A percentile compares a stretch with the other conserved stretches of the same genome.
phyloP scores from a whole-genome alignment of 2,329 filamentous ascomycete species.

The Neopestalotiopsis clavispora region DNA sequence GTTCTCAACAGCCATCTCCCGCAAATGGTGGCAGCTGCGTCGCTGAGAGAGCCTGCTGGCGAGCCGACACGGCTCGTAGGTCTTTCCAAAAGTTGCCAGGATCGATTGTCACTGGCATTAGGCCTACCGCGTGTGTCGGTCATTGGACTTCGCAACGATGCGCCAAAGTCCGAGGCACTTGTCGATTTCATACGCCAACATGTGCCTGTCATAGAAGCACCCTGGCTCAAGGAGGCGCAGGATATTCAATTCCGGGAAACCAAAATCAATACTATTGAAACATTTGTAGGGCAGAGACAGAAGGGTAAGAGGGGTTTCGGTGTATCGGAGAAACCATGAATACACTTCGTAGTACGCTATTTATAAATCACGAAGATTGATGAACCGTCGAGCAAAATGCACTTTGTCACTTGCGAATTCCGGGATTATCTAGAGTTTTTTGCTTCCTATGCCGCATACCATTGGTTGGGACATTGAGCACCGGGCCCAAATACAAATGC shows the following conservation, averaged over 20 bases:
- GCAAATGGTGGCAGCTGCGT: constrained; percentile 57
- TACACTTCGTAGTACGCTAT: neutral
- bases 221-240: constrained; percentile 59
- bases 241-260: constrained; percentile 47
- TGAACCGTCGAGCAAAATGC: too few relatives aligned
- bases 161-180: constrained; percentile 62
- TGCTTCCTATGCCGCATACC: too few relatives aligned
- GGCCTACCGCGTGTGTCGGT: constrained; percentile 69
- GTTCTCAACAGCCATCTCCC: constrained; percentile 66
- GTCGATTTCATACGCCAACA: constrained; percentile 58
- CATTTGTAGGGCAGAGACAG: constrained; percentile 36
- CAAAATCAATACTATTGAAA: constrained; percentile 52
- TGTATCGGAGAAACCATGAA: neutral
- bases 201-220: constrained; percentile 56
- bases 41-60: constrained; percentile 42
- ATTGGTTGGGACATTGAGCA: too few relatives aligned
- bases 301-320: neutral
- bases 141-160: constrained; percentile 61
- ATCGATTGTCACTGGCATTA: constrained; percentile 60
- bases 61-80: constrained; percentile 62
- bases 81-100: constrained; percentile 64
- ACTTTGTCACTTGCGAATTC: too few relatives aligned
- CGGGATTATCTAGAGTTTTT: too few relatives aligned
- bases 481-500: too few relatives aligned
- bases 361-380: too few relatives aligned